Base-by-base conservation (phyloP, 345 rosid genomes). In the Excoecaria agallocha region DNA sequence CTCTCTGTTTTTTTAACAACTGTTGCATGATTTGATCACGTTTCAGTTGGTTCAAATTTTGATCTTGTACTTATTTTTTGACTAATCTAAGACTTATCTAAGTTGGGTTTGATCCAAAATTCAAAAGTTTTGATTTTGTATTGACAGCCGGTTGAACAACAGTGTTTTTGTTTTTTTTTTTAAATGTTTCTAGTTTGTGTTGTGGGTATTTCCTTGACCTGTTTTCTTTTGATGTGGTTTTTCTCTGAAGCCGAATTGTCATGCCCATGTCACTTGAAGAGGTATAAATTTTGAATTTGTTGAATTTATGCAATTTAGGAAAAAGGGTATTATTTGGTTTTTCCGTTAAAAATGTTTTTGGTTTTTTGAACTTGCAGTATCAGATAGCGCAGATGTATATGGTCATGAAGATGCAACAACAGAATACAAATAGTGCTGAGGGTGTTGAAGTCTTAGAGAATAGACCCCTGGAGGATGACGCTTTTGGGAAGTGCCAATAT, bases 201-300 rank as follows among this genome's bases (percentile, higher is more conserved):
- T 25, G 38, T 56, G 56, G 55, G 3, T 69, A 70, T 24, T 43
- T 49, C 86, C 89, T 84, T 84, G 69, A 86, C 79, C 79, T 11
- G 35, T 41, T 11, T 57, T 67, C 65, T 66, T 76, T 77, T 46
- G 4, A n/a, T 66, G 64, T 76, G 78, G 74, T 50, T 56, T 61
- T 19, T 51, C 43, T 16, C 46, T 68, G 82, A 82, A 87, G 94
- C 81, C 94, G 91, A 41, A 80, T 89, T 76, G 85, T 81, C 62
- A 89, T 89, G 94, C 94, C 91, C 37, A 46, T 89, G 73, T 87
- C 90, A 22, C 39, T 89, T 63, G 90, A 87, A 74, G 94, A 89
- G 91, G 94, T 89, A 81, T 80, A 39, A 12, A 30, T n/a, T 51
- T 22, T 41, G 50, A 24, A 13, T 30, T 58, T 20, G 12, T 71